Conservation (phyloP, 805 yeast species). For the Candida parachauliodes region DNA sequence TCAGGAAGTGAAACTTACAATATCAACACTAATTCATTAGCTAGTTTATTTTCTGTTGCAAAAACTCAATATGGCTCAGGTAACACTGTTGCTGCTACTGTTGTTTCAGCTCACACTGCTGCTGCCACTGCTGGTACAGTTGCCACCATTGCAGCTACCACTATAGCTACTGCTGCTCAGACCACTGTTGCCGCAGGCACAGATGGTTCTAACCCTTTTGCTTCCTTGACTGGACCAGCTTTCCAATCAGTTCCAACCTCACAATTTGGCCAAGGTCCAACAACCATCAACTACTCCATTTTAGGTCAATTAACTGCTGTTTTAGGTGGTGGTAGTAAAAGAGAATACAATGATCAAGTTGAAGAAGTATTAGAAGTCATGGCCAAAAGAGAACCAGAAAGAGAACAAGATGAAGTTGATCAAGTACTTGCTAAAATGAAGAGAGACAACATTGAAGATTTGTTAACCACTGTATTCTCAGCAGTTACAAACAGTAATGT, state of each 20-base stretch:
- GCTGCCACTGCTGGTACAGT: conserved; percentile 1
- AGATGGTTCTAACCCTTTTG: conserved; percentile 1
- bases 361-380: conserved; percentile 1
- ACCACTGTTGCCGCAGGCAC: conserved; percentile 1
- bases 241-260: conserved; percentile 7
- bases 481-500: conserved; percentile 26
- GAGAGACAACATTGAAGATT: conserved; percentile 29
- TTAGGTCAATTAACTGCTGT: conserved; percentile 6
- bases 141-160: conserved; percentile 4
- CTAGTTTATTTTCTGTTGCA: conserved; percentile 3
- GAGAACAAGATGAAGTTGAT: conserved; percentile 7
- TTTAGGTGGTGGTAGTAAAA: conserved; percentile 3
- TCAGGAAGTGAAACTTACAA: neutral
- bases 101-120: neutral
- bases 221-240: conserved; percentile 7
- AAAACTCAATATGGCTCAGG: conserved; percentile 2
- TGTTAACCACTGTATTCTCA: conserved; percentile 24
- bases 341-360: conserved; percentile 7
- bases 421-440: conserved; percentile 7
- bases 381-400: conserved; percentile 4
- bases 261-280: conserved; percentile 8
- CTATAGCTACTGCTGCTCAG: neutral
- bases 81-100: conserved; percentile 1
- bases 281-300: conserved; percentile 6
- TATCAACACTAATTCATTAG: conserved; percentile 2